Conservation (phyloP, 805 yeast species). For the Kodamaea restingae region DNA sequence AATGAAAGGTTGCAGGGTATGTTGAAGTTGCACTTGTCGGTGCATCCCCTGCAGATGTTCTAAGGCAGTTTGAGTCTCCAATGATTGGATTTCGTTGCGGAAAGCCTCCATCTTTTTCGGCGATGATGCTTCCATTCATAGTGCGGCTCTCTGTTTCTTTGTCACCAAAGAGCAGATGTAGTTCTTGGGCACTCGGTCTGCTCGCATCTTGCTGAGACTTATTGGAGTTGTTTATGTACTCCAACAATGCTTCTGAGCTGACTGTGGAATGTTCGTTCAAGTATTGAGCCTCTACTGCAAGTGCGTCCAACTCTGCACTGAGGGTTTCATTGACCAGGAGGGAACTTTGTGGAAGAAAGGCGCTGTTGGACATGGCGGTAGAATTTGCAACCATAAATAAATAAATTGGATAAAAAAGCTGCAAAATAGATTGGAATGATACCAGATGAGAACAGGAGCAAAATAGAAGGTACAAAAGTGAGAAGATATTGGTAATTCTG, state of each 20-base stretch:
- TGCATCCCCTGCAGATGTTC: no score
- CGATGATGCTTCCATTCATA: no score
- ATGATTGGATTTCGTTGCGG: no score
- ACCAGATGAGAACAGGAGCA: no score
- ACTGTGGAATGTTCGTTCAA: conserved; percentile 13
- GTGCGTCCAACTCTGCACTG: conserved; percentile 16
- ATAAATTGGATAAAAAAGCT: neutral
- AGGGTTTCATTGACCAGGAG: neutral
- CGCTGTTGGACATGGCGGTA: neutral
- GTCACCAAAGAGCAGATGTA: neutral
- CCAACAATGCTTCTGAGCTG: neutral
- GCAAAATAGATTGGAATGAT: no score
- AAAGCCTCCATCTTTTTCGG: no score
- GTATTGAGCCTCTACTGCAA: conserved; percentile 23
- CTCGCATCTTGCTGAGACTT: neutral
- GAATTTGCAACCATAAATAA: conserved; percentile 1
- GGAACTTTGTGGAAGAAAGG: neutral
- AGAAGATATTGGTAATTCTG: neutral
- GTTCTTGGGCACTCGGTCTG: neutral
- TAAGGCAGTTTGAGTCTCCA: no score
- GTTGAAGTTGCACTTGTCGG: no score
- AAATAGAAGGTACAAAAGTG: no score
- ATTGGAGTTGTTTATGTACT: neutral
- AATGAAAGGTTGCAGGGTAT: no score
- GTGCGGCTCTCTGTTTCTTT: no score